phyloP scores from a whole-genome alignment of 768 basidiomycete species.

The Termitomyces sp. region DNA sequence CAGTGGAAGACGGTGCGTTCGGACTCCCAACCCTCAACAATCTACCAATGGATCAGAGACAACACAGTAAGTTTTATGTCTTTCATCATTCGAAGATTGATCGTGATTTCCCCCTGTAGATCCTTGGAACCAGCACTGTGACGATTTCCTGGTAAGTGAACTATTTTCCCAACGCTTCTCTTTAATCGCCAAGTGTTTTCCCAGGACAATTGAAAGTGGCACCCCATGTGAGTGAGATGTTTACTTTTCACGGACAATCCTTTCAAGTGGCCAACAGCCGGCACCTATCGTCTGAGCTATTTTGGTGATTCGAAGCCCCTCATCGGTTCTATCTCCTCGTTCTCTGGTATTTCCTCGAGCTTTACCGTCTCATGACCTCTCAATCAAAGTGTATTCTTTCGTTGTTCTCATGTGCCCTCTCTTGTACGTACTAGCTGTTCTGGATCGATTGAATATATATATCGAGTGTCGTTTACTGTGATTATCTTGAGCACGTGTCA shows the following conservation, averaged over 20 bases:
- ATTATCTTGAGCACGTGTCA: neutral
- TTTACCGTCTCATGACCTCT: slow-evolving; percentile 49
- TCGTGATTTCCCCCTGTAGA: slow-evolving; percentile 22
- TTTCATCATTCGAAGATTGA: neutral
- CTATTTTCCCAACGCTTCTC: neutral
- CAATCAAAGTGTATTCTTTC: neutral
- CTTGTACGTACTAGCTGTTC: slow-evolving; percentile 1
- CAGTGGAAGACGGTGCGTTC: slow-evolving; percentile 56
- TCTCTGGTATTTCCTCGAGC: slow-evolving; percentile 54
- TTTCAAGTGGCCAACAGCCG: slow-evolving; percentile 33
- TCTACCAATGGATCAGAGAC: slow-evolving; percentile 57
- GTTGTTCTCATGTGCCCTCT: neutral
- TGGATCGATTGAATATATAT: neutral
- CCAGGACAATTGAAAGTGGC: slow-evolving; percentile 57
- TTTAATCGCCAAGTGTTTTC: neutral
- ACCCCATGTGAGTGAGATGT: slow-evolving; percentile 41
- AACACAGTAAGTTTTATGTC: slow-evolving; percentile 35
- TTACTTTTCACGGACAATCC: neutral
- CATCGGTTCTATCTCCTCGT: slow-evolving; percentile 55
- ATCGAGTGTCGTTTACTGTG: neutral
- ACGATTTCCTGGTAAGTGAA: slow-evolving; percentile 57
- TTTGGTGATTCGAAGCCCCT: slow-evolving; percentile 73
- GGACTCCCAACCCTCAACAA: slow-evolving; percentile 77
- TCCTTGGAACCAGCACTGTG: slow-evolving; percentile 58
- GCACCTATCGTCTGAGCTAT: slow-evolving; percentile 66